Conservation (phyloP, 192 early-diverging fungal species). For the Coemansia sp. region DNA sequence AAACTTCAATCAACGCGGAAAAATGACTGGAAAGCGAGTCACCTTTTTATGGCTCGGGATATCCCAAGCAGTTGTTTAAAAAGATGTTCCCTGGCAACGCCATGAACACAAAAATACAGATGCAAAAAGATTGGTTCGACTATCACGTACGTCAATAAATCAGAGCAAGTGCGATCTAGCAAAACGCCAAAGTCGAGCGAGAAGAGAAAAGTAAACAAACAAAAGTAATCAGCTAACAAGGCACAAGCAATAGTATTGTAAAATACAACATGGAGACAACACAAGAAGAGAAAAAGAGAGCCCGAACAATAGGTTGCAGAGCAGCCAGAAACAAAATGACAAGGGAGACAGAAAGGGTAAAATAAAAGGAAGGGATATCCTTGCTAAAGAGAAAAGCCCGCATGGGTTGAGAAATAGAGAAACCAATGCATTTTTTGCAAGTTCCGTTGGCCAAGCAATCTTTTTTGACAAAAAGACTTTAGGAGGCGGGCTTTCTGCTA, state of each 20-base stretch:
- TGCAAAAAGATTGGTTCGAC: background rate
- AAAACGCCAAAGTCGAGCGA: too few species aligned
- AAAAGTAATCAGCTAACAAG: background rate
- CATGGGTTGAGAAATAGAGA: background rate
- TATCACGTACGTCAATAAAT: background rate
- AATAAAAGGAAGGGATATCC: conserved; percentile 6
- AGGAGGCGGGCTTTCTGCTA: background rate
- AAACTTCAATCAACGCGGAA: too few species aligned
- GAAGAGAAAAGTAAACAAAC: background rate
- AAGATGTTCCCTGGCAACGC: background rate
- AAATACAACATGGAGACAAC: background rate
- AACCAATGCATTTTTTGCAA: background rate
- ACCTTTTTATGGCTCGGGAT: too few species aligned
- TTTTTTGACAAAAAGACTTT: conserved; percentile 3
- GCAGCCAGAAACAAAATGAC: background rate
- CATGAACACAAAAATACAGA: background rate
- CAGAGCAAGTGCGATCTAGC: too few species aligned
- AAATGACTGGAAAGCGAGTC: too few species aligned
- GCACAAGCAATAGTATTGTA: conserved; percentile 2
- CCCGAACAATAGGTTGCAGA: background rate
- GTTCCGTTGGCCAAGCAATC: background rate
- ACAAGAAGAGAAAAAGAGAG: background rate
- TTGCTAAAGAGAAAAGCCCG: background rate
- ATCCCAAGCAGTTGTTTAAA: background rate
- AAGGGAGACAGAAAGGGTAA: background rate